Evolutionary conservation across 1,284 basidiomycete species (phyloP).

Genomic region (Fomitiporia mediterranea): DNA sequence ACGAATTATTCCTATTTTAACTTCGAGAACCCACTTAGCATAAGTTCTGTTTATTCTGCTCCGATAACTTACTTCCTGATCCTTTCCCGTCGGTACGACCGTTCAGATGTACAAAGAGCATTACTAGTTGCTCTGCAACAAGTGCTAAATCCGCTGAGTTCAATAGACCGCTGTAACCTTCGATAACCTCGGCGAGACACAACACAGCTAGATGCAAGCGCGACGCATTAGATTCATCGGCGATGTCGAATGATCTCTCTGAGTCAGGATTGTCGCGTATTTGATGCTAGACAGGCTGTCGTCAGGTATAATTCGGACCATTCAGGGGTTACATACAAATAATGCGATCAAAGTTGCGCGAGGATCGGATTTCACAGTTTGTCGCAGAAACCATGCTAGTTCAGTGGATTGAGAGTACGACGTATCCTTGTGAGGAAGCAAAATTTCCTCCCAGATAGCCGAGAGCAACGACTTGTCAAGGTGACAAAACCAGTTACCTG

Average conservation of each 20-base stretch:
- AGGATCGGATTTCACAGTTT: not conserved
- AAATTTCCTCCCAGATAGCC: not conserved
- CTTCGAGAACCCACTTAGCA: not conserved
- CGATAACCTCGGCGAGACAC: constrained; percentile 6
- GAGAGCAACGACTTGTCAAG: constrained; percentile 11
- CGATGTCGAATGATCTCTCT: not conserved
- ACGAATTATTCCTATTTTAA: constrained; percentile 10
- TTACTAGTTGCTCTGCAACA: constrained; percentile 2
- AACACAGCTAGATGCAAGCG: not conserved
- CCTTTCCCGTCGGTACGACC: not conserved
- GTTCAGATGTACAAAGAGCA: constrained; percentile 1
- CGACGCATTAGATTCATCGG: not conserved
- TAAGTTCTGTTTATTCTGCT: not conserved
- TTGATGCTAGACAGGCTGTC: not conserved
- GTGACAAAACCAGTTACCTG: constrained; percentile 45
- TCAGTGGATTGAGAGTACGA: not conserved
- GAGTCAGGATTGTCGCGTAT: not conserved
- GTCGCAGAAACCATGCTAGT: not conserved
- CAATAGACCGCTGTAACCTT: not conserved
- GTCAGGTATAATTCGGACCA: not conserved
- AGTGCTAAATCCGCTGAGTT: not conserved
- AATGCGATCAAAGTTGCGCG: constrained; percentile 4
- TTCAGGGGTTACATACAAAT: not conserved
- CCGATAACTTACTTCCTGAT: not conserved
- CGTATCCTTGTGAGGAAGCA: not conserved